Evolutionary conservation across 805 yeast genomes (phyloP).

Genomic region (Teunomyces gatunensis): DNA sequence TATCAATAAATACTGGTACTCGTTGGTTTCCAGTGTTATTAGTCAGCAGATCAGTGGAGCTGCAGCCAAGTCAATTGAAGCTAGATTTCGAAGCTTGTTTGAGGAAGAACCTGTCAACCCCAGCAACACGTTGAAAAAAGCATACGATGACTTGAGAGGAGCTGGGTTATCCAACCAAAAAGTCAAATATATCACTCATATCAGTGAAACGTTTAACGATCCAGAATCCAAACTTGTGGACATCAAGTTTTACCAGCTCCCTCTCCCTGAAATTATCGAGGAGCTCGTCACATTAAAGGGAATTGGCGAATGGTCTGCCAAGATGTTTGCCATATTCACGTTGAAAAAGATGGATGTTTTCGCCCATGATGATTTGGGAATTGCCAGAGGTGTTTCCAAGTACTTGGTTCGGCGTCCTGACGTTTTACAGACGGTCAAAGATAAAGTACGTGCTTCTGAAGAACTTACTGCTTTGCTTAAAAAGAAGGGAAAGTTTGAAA

Average conservation of each 20-base stretch:
- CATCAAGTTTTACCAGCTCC: slow-evolving; percentile 35
- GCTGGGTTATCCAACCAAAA: slow-evolving; percentile 74
- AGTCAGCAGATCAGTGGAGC: slow-evolving; percentile 78
- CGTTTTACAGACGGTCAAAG: slow-evolving; percentile 43
- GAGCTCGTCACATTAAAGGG: slow-evolving; percentile 61
- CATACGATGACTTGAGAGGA: slow-evolving; percentile 49
- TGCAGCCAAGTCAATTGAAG: slow-evolving; percentile 69
- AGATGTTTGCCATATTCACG: slow-evolving; percentile 79
- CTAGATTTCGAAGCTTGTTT: slow-evolving; percentile 40
- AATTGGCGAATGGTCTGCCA: slow-evolving; percentile 83
- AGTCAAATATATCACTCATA: slow-evolving; percentile 55
- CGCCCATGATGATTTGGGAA: slow-evolving; percentile 77
- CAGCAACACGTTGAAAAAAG: slow-evolving; percentile 35
- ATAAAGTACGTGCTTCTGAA: slow-evolving; percentile 30
- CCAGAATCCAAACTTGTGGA: slow-evolving; percentile 31
- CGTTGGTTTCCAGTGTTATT: slow-evolving; percentile 45
- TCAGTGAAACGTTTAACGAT: slow-evolving; percentile 51
- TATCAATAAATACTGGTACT: slow-evolving; percentile 34
- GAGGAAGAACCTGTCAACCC: slow-evolving; percentile 50
- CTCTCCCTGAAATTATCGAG: slow-evolving; percentile 46
- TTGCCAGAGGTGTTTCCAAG: slow-evolving; percentile 73
- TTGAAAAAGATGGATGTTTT: slow-evolving; percentile 66
- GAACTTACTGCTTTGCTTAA: slow-evolving; percentile 30
- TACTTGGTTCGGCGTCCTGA: slow-evolving; percentile 58
- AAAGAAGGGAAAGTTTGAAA: slow-evolving; percentile 35